Evolutionary conservation across 768 basidiomycete genomes (phyloP), one percentile per base, ranked within the genome.

Genomic region (Hysterangium stoloniferum): DNA sequence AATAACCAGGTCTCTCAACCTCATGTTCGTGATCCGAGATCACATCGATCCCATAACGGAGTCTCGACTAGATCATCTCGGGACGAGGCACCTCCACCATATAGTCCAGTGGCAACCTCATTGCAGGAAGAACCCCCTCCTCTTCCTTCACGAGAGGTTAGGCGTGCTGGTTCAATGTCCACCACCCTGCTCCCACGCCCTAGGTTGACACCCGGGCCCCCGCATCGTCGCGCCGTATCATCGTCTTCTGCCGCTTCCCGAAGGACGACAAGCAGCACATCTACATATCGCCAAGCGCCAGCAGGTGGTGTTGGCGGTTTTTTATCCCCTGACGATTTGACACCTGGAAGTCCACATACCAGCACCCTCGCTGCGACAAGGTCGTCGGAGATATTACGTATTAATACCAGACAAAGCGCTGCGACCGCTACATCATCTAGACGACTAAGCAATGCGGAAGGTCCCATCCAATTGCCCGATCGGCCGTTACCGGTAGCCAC

Each of bases 161-260:
- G 44, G 20, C 44, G 44, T 45, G 29, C 44, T 29, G 33, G 4
- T 28, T 45, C 44, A 29, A 17, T 17, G 9, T 13, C 44, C 11
- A 27, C 15, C 13, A 15, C 11, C 6, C 17, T 31, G 5, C 19
- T n/a, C 17, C 19, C 44, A 33, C 44, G 44, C 19, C 29, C 44
- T 19, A n/a, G n/a, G n/a, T n/a, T n/a, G n/a, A n/a, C n/a, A n/a
- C n/a, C n/a, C n/a, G n/a, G n/a, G n/a, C n/a, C n/a, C n/a, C n/a
- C n/a, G n/a, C 44, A 33, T 45, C 44, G 44, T 22, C 44, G 44
- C 31, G 22, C 44, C 2, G 44, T 22, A 2, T 45, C 44, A 45
- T 32, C 44, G 28, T 31, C 12, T 27, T 31, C 11, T 41, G 11
- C 13, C 19, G 25, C 17, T 13, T 31, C 25, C 42, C 22, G 22